A percentile compares a stretch with the other conserved stretches of the same genome.
Evolutionary conservation across 2,329 filamentous ascomycete species (phyloP).

Genomic region (Macrophomina tecta): DNA sequence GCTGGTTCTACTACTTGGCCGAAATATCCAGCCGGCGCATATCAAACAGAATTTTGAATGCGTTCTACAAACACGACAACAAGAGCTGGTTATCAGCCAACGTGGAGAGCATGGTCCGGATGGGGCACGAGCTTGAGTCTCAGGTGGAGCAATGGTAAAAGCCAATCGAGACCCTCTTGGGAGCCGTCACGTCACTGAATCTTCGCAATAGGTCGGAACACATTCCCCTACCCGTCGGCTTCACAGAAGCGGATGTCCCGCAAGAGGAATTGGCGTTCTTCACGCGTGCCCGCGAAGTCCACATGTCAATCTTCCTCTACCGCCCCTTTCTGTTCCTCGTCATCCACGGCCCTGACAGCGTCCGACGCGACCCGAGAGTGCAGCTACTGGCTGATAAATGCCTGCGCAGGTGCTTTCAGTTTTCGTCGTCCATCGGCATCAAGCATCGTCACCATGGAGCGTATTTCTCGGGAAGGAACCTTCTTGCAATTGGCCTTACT

Average conservation of each 20-base stretch:
- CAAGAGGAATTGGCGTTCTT: conserved; percentile 34
- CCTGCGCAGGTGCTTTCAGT: conserved; percentile 33
- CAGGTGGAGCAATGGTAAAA: conserved; percentile 30
- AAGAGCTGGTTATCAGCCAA: conserved; percentile 32
- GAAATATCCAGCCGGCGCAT: conserved; percentile 40
- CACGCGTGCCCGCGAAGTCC: conserved; percentile 28
- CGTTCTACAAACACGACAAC: conserved; percentile 31
- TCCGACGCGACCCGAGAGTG: conserved; percentile 29
- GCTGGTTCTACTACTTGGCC: conserved; percentile 41
- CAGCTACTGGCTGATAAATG: conserved; percentile 33
- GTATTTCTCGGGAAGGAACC: conserved; percentile 36
- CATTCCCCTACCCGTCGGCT: background rate
- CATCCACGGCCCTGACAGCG: conserved; percentile 32
- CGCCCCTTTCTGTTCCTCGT: conserved; percentile 41
- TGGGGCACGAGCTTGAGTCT: conserved; percentile 30
- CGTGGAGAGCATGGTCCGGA: conserved; percentile 20
- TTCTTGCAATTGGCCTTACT: conserved; percentile 34
- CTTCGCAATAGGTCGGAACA: background rate
- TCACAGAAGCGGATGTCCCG: conserved; percentile 32
- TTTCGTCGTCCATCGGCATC: conserved; percentile 32
- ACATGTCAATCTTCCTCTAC: conserved; percentile 38
- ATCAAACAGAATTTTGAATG: conserved; percentile 29
- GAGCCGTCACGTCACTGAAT: background rate
- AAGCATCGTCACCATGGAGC: conserved; percentile 44
- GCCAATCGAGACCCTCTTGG: background rate